Conservation (phyloP, 495 filamentous ascomycete species). For the Tirmania nivea region DNA sequence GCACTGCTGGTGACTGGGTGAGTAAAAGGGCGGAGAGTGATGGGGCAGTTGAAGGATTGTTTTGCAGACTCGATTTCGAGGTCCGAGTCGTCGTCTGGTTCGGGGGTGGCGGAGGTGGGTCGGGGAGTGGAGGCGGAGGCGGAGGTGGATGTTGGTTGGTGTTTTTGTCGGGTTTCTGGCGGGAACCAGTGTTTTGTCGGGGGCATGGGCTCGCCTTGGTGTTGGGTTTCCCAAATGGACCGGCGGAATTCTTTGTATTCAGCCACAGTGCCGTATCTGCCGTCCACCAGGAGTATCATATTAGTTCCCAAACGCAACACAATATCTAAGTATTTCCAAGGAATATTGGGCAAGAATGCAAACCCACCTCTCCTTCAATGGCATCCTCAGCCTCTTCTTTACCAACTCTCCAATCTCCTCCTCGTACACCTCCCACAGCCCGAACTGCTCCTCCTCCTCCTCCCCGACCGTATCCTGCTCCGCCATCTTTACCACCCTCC, state of each 20-base stretch:
- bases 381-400: background rate
- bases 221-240: background rate
- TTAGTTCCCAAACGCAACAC: too few relatives aligned
- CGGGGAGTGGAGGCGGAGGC: background rate
- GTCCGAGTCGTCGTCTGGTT: background rate
- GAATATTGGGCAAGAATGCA: too few relatives aligned
- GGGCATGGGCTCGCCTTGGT: background rate
- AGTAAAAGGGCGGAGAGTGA: background rate
- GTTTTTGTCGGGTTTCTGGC: background rate
- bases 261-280: background rate
- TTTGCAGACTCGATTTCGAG: background rate
- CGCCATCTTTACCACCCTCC: background rate
- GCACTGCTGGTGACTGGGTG: background rate
- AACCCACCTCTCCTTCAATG: background rate
- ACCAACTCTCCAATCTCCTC: background rate
- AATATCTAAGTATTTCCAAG: too few relatives aligned
- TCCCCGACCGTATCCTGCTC: background rate
- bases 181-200: background rate
- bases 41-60: background rate
- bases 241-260: background rate
- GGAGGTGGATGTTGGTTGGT: background rate
- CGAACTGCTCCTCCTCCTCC: background rate
- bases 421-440: background rate
- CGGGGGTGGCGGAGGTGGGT: background rate
- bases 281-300: too few relatives aligned